Conservation (phyloP, 2,329 filamentous ascomycete species). For the Nigrograna mackinnonii region DNA sequence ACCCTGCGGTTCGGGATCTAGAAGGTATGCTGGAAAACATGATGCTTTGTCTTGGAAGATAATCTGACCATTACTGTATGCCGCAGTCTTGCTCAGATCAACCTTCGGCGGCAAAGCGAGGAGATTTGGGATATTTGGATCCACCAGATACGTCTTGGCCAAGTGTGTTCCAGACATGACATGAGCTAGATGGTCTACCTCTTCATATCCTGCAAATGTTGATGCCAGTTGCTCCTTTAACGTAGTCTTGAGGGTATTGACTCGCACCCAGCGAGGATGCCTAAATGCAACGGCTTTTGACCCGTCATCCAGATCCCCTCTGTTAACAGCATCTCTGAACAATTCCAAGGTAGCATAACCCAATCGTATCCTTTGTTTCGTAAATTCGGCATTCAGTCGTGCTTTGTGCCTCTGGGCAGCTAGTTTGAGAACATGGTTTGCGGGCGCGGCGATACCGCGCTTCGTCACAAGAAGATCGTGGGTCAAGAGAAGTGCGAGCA, state of each 20-base stretch:
- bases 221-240: conserved; percentile 72
- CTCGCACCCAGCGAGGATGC: conserved; percentile 88
- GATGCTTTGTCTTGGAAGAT: conserved; percentile 97
- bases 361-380: conserved; percentile 73
- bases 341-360: conserved; percentile 70
- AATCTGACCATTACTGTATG: conserved; percentile 76
- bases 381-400: conserved; percentile 80
- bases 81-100: conserved; percentile 72
- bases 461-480: conserved; percentile 87
- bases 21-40: conserved; percentile 90
- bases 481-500: conserved; percentile 77
- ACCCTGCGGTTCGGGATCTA: conserved; percentile 68
- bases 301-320: conserved; percentile 30
- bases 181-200: conserved; percentile 59
- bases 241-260: conserved; percentile 78
- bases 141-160: conserved; percentile 67
- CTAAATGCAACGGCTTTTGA: conserved; percentile 38
- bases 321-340: conserved; percentile 63
- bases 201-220: conserved; percentile 70
- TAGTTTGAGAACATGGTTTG: conserved; percentile 75
- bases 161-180: conserved; percentile 51
- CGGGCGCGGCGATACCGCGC: conserved; percentile 78
- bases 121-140: conserved; percentile 80
- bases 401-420: conserved; percentile 81
- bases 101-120: conserved; percentile 74